Conservation (phyloP, 495 filamentous ascomycete species). For the Tuber microsphaerosporum region DNA sequence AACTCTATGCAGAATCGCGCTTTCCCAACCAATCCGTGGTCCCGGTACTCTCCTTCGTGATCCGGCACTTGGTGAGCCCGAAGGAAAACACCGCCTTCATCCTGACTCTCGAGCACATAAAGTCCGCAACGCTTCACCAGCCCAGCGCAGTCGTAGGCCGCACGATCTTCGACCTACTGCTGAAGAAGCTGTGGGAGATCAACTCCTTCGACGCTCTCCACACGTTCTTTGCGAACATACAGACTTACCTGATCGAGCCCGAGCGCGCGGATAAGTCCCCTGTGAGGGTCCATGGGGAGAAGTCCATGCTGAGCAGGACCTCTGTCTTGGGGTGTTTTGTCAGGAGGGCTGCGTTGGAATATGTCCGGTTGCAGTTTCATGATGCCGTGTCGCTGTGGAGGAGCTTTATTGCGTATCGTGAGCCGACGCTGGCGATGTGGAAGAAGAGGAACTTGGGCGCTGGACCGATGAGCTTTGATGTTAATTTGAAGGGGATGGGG, state of each 20-base stretch:
- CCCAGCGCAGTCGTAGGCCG: slow-evolving; percentile 51
- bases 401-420: slow-evolving; percentile 67
- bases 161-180: slow-evolving; percentile 73
- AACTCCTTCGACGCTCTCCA: slow-evolving; percentile 71
- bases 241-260: slow-evolving; percentile 50
- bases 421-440: slow-evolving; percentile 66
- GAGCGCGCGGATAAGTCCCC: slow-evolving; percentile 28
- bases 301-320: slow-evolving; percentile 47
- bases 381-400: slow-evolving; percentile 71
- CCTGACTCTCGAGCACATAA: slow-evolving; percentile 50
- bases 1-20: slow-evolving; percentile 66
- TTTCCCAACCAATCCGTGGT: slow-evolving; percentile 69
- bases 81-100: slow-evolving; percentile 49
- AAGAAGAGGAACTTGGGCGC: slow-evolving; percentile 58
- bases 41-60: slow-evolving; percentile 79
- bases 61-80: slow-evolving; percentile 58
- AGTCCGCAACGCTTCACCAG: slow-evolving; percentile 30
- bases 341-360: slow-evolving; percentile 68
- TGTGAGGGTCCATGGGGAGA: slow-evolving; percentile 30
- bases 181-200: slow-evolving; percentile 77
- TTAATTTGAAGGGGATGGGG: slow-evolving; percentile 36
- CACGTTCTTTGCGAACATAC: slow-evolving; percentile 56
- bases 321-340: slow-evolving; percentile 86
- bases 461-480: slow-evolving; percentile 61
- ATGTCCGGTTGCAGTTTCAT: slow-evolving; percentile 68